Evolutionary conservation across 306 rosid species (phyloP), one percentile per base, ranked within the genome.

Genomic region (Vigna mungo): DNA sequence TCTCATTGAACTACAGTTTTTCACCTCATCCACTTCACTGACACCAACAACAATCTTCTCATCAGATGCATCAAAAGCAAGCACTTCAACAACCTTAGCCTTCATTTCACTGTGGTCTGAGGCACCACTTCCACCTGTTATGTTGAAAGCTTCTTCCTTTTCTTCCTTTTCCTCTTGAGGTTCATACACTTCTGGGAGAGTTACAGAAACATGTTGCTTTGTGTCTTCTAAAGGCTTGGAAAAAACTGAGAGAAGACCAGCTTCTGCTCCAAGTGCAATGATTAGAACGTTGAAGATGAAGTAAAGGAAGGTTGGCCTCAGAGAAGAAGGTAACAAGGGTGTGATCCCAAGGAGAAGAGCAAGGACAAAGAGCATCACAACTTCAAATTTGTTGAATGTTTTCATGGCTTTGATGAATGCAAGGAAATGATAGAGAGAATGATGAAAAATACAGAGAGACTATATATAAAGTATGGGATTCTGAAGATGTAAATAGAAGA

Each of bases 251-350:
- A 93, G 84, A 80, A 91, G 77, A 9, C 98, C 98, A 1, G 97
- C 96, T 78, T 93, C 89, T 18, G 86, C 96, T n/a, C 91, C 92
- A 1, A 93, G 87, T 64, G 87, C 80, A 23, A 93, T 79, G 53
- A 93, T 86, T 52, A 93, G 89, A 70, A 88, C 73, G 67, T 91
- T 91, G 34, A 86, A 81, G 86, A 89, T 77, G 75, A 91, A 72
- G 83, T 93, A 93, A 48, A 91, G 78, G 64, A 83, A 90, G 20
- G 87, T 79, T 15, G 92, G 81, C 47, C 84, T 89, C 1, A 83
- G 4, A 63, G 90, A 90, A 18, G 97, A 86, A 72, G 92, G 93
- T 43, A 91, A 72, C 9, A 87, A 88, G 64, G 90, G 91, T 76
- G 96, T 85, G 30, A 90, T 71, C 9, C 53, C 60, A 30, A 93